Evolutionary conservation across 2,329 filamentous ascomycete genomes (phyloP), one percentile per base, ranked within the genome.

Genomic region (Fusarium heterosporum): DNA sequence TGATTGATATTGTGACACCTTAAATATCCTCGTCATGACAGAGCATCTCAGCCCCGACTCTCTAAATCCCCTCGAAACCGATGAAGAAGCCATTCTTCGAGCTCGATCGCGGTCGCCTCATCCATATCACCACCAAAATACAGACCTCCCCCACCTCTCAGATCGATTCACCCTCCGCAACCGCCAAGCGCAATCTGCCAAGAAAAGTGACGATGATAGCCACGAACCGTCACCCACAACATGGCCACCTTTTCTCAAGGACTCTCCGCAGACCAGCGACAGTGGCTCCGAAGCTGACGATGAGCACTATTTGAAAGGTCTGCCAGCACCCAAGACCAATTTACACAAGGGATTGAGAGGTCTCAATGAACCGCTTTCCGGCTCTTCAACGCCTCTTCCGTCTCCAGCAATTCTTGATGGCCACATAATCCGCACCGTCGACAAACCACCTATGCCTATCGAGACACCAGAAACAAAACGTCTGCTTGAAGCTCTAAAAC

Each of bases 261-360:
- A 86, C 50, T 87, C 86, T 6, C 83, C 85, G 2, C 85, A 88
- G 3, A 87, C 87, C 12, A 97, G 93, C 77, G 94, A 97, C 70
- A 97, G 93, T 76, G 95, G 95, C 25, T 97, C 94, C 17, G 95
- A 98, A 76, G 95, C 95, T 38, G 95, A 97, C 73, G 95, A 98
- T 80, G 95, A 98, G 77, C 91, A 94, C 66, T 90, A 95, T 70
- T 83, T 97, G 56, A 96, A 91, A 76, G 91, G 93, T 1, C 81
- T 97, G 22, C 94, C 95, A 2, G 92, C 94, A 4, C 92, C 94
- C 3, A 90, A 85, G n/a, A 71, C 85, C 10, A 86, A 88, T 62
- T 83, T 88, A 30, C 90, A 91, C 75, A 97, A 97, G 79, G 94
- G 93, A 9, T 78, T 97, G 47, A 86, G 90, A 61, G 89, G 87